Evolutionary conservation across 306 rosid species (phyloP), one percentile per base, ranked within the genome.

Genomic region (Ceratonia siliqua): DNA sequence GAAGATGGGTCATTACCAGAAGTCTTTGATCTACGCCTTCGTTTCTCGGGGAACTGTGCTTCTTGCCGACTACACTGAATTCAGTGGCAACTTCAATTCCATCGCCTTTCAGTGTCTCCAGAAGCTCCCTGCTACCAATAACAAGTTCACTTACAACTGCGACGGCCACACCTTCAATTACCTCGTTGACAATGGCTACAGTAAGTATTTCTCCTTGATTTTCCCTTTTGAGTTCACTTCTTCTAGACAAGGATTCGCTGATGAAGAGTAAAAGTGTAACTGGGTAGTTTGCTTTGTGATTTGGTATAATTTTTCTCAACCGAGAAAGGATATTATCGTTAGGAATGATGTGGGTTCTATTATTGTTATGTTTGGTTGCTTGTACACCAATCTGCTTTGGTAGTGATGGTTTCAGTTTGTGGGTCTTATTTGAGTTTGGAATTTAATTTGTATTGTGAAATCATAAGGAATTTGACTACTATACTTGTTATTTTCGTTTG

Each of bases 101-200:
- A 89, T 89, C 14, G 94, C 94, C 20, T 87, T 84, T 61, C 94
- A 89, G 50, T 89, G 94, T 78, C 94, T 89, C 77, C 91, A 89
- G 91, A 89, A 84, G 79, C 87, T 89, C 27, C 94, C 91, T 11
- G 72, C 94, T 7, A 62, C 91, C 53, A 88, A 88, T 83, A 89
- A 89, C 85, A 89, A 86, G 85, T 89, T 89, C 83, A 86, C 93
- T 50, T 89, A 89, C 81, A 84, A 89, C 73, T 86, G 91, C 82
- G 93, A 89, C 58, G 89, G 80, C 61, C 93, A 89, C 70, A 89
- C 91, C 70, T 89, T 86, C 86, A 86, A 89, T 50, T 89, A 82
- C 76, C 93, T 89, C 75, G 93, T 89, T 49, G 91, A 89, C 56
- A 86, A 82, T 74, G 93, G 93, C 87, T 89, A 15, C 85, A 84